These are phyloP conservation scores for Huntiella abstrusa DNA, from an alignment of 2,329 filamentous ascomycete species.

Conservation along the genomic window DNA sequence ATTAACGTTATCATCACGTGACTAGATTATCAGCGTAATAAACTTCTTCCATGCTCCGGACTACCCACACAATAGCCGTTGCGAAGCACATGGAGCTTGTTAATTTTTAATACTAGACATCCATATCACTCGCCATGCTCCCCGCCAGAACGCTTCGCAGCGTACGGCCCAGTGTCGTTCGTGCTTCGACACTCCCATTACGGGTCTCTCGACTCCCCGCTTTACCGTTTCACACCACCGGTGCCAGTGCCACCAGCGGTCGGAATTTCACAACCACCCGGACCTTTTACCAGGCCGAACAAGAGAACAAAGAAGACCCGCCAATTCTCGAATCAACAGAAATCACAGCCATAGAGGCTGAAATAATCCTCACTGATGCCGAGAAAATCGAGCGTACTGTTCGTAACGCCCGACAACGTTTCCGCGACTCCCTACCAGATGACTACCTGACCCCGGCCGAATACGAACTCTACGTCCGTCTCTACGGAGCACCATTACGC, in stretches of 20 bases:
- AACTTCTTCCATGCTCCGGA: slow-evolving; percentile 1
- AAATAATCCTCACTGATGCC: neutral
- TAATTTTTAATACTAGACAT: neutral
- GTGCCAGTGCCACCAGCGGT: no score
- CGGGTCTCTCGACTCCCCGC: neutral
- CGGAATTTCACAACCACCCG: neutral
- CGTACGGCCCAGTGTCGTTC: neutral
- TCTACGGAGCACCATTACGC: slow-evolving; percentile 60
- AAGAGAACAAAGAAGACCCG: neutral
- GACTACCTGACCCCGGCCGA: slow-evolving; percentile 52
- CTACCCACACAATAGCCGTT: neutral
- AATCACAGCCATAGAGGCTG: neutral
- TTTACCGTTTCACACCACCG: no score
- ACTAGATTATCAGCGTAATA: slow-evolving; percentile 1
- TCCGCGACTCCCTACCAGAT: slow-evolving; percentile 58
- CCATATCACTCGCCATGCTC: neutral
- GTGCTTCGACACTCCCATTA: neutral
- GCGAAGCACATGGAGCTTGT: no score
- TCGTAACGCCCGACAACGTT: slow-evolving; percentile 51
- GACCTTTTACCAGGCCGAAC: neutral
- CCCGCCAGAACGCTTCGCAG: neutral
- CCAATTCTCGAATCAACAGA: neutral
- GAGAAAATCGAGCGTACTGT: slow-evolving; percentile 42
- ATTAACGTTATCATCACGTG: slow-evolving; percentile 9
- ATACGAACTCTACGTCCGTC: slow-evolving; percentile 53